Evolutionary conservation across 2,329 filamentous ascomycete species (phyloP), one percentile per base, ranked within the genome.

Genomic region (Phyllachora maydis): DNA sequence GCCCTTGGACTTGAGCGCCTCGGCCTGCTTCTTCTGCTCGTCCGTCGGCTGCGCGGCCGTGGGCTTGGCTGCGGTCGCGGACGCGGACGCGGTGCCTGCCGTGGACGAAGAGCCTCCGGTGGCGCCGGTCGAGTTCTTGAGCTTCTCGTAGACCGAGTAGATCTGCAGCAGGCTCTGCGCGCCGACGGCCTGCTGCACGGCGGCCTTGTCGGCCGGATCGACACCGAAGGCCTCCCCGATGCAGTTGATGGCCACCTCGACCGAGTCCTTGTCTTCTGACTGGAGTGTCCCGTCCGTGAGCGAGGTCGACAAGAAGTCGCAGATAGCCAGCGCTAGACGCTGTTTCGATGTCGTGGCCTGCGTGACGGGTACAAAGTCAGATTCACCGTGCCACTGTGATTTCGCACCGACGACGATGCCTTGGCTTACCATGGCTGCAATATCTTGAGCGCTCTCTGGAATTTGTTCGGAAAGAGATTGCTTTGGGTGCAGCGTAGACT

Each of bases 161-260:
- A 98, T 90, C 48, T 74, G 72, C 30, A 82, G 62, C 30, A 98
- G 72, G 45, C 73, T 83, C 56, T 95, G 82, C 33, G 71, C 65
- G 41, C 82, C 83, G 34, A 91, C 59, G 35, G 83, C 81, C 35
- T 77, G 66, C 34, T 67, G 56, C 37, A 85, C 57, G 38, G 79
- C 72, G 26, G 63, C 56, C 40, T 68, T 59, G 50, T 91, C 72
- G 32, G 61, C 54, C n/a, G 79, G 66, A 51, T 95, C 82, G 40
- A 98, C 76, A 50, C 90, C 81, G 67, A 95, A 98, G 36, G 76
- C 75, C 47, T 95, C 85, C 36, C 74, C 67, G 49, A 98, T 95
- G 55, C 85, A 93, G 54, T 83, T 83, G 45, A 77, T 65, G 35
- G 88, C 88, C 24, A 98, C 74, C 45, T 98, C 88, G 46, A 98